Conservation (phyloP, 306 rosid species). For the Ziziphus jujuba region DNA sequence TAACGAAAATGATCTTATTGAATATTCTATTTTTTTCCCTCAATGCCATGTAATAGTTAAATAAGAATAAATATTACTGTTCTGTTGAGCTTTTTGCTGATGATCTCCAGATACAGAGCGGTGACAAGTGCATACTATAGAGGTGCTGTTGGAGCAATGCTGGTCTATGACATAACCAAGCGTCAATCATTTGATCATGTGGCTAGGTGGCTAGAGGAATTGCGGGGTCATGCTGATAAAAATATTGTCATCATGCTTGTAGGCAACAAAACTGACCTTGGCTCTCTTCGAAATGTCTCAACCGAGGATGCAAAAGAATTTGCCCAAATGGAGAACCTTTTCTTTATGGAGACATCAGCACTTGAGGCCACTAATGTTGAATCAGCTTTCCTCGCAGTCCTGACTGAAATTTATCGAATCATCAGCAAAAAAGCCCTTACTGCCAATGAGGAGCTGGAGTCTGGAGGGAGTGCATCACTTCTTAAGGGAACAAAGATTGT, state of each 20-base stretch:
- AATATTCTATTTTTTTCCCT: not conserved
- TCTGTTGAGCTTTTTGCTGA: conserved; percentile 27
- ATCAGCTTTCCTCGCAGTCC: conserved; percentile 69
- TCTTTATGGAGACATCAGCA: conserved; percentile 91
- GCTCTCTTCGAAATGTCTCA: conserved; percentile 67
- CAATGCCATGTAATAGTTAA: not conserved
- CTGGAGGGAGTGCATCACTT: conserved; percentile 65
- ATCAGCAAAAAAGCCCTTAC: conserved; percentile 62
- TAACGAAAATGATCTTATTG: not conserved
- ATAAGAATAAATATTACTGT: not conserved
- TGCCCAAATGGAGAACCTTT: conserved; percentile 71
- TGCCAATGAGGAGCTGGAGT: conserved; percentile 52
- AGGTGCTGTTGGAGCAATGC: conserved; percentile 92
- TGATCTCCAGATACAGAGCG: conserved; percentile 79
- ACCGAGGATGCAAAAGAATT: conserved; percentile 70
- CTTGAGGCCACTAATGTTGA: conserved; percentile 87
- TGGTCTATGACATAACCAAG: conserved; percentile 83
- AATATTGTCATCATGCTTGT: conserved; percentile 80
- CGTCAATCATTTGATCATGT: conserved; percentile 74
- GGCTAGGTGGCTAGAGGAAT: conserved; percentile 79
- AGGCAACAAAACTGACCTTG: conserved; percentile 89
- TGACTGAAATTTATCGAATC: conserved; percentile 70
- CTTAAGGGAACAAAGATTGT: conserved; percentile 59
- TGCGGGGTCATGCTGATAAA: conserved; percentile 71
- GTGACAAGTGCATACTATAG: conserved; percentile 96